Conservation (phyloP, 257 asterid species). For the Nicotiana sylvestris region DNA sequence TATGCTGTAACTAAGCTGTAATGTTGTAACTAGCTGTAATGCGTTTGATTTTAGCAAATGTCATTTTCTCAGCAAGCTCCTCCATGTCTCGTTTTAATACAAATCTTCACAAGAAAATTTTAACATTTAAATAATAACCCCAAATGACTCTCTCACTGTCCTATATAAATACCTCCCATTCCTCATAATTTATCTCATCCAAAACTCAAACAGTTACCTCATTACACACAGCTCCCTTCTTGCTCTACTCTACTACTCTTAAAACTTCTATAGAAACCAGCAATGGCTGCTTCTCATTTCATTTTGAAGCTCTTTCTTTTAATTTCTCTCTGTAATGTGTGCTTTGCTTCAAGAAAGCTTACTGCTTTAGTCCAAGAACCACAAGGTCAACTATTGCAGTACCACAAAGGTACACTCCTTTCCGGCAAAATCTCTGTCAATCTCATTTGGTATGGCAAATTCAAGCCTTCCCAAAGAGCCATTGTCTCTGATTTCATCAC, state of each 20-base stretch:
- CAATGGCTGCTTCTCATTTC: slow-evolving; percentile 26
- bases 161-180: slow-evolving; percentile 15
- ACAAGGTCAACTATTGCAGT: slow-evolving; percentile 36
- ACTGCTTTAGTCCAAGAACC: slow-evolving; percentile 20
- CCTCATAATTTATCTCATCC: slow-evolving; percentile 1
- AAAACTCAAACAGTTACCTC: background rate
- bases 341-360: slow-evolving; percentile 32
- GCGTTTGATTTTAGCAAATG: slow-evolving; percentile 4
- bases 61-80: slow-evolving; percentile 23
- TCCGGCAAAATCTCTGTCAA: slow-evolving; percentile 54
- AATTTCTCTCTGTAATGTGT: slow-evolving; percentile 20
- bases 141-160: background rate
- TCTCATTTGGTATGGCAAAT: slow-evolving; percentile 66
- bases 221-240: background rate
- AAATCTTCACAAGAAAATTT: background rate
- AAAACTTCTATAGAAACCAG: background rate
- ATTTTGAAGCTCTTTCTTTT: slow-evolving; percentile 21
- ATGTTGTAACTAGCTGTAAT: background rate
- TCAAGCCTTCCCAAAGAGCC: slow-evolving; percentile 60
- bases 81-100: background rate
- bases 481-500: slow-evolving; percentile 60
- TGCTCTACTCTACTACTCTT: background rate
- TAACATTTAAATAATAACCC: background rate
- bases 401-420: slow-evolving; percentile 77
- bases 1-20: slow-evolving; percentile 29